Percentiles rank a stretch among this genome's conserved stretches.
Conservation (phyloP, 768 basidiomycete species). For the Filobasidium wieringae region DNA sequence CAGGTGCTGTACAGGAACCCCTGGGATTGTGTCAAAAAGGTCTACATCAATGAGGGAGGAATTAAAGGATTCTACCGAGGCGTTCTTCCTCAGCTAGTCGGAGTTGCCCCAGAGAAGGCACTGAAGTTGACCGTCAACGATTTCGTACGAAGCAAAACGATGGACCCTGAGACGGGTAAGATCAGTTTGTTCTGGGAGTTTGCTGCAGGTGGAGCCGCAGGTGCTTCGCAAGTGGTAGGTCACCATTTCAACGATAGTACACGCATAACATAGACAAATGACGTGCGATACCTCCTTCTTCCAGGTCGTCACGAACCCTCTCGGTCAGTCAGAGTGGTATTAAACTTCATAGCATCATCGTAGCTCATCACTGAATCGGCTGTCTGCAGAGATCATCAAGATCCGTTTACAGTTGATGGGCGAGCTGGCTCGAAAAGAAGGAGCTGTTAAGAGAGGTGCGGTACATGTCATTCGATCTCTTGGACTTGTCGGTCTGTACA, state of each 20-base stretch:
- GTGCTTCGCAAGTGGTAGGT: slow-evolving; percentile 94
- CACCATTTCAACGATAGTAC: neutral
- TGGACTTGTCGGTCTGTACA: slow-evolving; percentile 84
- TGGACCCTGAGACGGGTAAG: slow-evolving; percentile 89
- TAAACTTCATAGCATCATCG: neutral
- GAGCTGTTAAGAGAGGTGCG: slow-evolving; percentile 64
- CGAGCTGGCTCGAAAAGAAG: slow-evolving; percentile 77
- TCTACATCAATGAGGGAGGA: slow-evolving; percentile 94
- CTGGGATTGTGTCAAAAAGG: slow-evolving; percentile 82
- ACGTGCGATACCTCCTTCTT: neutral
- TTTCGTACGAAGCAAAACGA: slow-evolving; percentile 65
- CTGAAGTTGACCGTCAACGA: slow-evolving; percentile 98
- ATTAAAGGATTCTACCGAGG: slow-evolving; percentile 72
- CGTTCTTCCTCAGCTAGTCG: slow-evolving; percentile 84
- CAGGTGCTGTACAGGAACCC: slow-evolving; percentile 96
- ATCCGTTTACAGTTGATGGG: slow-evolving; percentile 42
- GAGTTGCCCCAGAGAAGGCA: slow-evolving; percentile 46
- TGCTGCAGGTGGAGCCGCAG: slow-evolving; percentile 79
- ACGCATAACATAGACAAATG: neutral
- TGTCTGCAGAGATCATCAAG: slow-evolving; percentile 14
- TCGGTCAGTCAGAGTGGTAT: slow-evolving; percentile 37
- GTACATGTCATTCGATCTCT: slow-evolving; percentile 84
- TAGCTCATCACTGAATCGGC: neutral
- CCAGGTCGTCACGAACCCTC: slow-evolving; percentile 90
- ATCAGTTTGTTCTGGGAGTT: slow-evolving; percentile 88